Base-by-base conservation (phyloP, 2,329 filamentous ascomycete species). In the Fonsecaea pugnacius region DNA sequence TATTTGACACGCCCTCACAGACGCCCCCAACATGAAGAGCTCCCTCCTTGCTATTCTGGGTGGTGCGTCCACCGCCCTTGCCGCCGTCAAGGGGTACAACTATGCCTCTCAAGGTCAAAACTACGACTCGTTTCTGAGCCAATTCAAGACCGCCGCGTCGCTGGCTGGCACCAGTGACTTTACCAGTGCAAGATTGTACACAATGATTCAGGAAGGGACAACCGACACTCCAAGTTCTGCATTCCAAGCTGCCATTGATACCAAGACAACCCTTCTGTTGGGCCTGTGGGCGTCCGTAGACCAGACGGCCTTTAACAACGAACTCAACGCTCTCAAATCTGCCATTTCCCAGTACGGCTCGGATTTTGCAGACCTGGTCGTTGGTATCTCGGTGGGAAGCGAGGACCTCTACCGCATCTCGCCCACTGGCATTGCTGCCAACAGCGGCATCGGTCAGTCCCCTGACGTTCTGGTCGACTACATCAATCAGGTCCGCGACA, bases 381-480 rank as follows among this genome's bases (percentile, higher is more conserved):
- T 85, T 56, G 91, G 90, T 73, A 91, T 94, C 75, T 91, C 89
- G 0, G 85, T 94, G 46, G 91, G 91, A 64, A 89, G 84, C 69
- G 91, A 95, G 80, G 91, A 95, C 73, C 82, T 92, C 52, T 92
- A 92, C 82, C 87, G 89, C 72, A 84, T 82, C 75, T 89, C 89
- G 0, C 83, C 85, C 67, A 75, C 71, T 48, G 91, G 90, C 62
- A 84, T 89, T 66, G 77, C 81, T 58, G 86, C 87, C 72, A 77
- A 85, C 0, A 85, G 86, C 43, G 85, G 87, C 62, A 76, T 84
- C 46, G 92, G 91, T 68, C 80, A 84, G 48, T 76, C 83, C 56
- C 89, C 91, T 6, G 78, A 81, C 48, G 82, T 81, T 10, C 79
- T 96, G 36, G 83, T 87, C 72, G 75, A 78, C 62, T 95, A 92